phyloP scores from a whole-genome alignment of 176 grass and related monocot species.

The Phragmites australis region DNA sequence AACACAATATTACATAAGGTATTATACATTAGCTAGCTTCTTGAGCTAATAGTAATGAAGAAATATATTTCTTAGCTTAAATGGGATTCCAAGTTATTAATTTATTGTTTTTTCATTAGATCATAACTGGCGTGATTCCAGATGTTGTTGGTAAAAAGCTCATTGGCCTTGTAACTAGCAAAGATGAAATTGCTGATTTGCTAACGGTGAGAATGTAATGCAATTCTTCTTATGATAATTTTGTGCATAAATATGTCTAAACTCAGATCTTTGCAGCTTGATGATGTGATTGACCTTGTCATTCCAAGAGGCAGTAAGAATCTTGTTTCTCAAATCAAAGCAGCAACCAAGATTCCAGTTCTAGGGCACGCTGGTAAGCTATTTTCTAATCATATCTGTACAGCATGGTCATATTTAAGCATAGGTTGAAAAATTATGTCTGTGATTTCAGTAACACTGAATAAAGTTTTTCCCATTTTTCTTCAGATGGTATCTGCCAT shows the following conservation, averaged over 20 bases:
- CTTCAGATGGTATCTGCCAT: slow-evolving; percentile 97
- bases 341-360: slow-evolving; percentile 92
- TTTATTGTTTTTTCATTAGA: slow-evolving; percentile 41
- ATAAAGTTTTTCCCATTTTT: slow-evolving; percentile 14
- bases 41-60: background rate
- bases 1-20: slow-evolving; percentile 96
- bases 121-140: slow-evolving; percentile 83
- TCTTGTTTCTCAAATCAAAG: slow-evolving; percentile 92
- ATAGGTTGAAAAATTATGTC: background rate
- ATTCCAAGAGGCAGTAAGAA: slow-evolving; percentile 97
- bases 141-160: slow-evolving; percentile 79
- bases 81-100: background rate
- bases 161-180: slow-evolving; percentile 88
- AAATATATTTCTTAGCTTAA: background rate
- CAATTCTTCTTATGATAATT: slow-evolving; percentile 25
- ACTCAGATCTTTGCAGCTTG: slow-evolving; percentile 63
- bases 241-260: slow-evolving; percentile 31
- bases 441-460: background rate
- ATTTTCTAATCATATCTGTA: slow-evolving; percentile 9
- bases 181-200: slow-evolving; percentile 90
- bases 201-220: slow-evolving; percentile 57
- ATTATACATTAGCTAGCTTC: background rate
- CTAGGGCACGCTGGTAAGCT: slow-evolving; percentile 88
- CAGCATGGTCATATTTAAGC: slow-evolving; percentile 2
- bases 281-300: slow-evolving; percentile 99